These are phyloP conservation scores for Scheffersomyces illinoinensis DNA, from an alignment of 1,139 yeast genomes.

Conservation along the genomic window DNA sequence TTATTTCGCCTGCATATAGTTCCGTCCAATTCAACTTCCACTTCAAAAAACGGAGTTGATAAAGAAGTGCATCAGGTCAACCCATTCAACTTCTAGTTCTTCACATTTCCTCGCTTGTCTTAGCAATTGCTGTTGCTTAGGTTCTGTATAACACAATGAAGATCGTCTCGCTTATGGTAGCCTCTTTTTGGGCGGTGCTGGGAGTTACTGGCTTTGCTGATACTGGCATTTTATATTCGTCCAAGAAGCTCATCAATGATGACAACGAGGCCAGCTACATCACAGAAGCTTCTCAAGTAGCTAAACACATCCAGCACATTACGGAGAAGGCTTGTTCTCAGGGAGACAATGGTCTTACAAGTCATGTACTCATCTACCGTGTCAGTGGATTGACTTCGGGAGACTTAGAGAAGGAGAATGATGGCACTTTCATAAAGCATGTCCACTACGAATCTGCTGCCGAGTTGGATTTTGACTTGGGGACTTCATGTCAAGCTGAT, in stretches of 20 bases:
- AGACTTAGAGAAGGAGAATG: conserved; percentile 1
- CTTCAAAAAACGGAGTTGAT: not conserved
- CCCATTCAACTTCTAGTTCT: not conserved
- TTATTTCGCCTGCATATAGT: not conserved
- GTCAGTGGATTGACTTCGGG: conserved; percentile 18
- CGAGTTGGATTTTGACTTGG: conserved; percentile 23
- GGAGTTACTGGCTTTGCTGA: conserved; percentile 30
- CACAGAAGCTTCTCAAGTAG: conserved; percentile 18
- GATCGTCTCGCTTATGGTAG: conserved; percentile 3
- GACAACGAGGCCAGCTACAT: conserved; percentile 17
- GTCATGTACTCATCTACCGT: conserved; percentile 19
- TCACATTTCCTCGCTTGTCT: not conserved
- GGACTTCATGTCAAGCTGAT: conserved; percentile 14
- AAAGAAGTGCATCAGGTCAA: not conserved
- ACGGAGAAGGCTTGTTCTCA: conserved; percentile 18
- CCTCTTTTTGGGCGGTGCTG: conserved; percentile 3
- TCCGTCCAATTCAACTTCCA: not conserved
- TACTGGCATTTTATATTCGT: conserved; percentile 30
- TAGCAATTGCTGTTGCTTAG: not conserved
- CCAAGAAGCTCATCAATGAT: conserved; percentile 13
- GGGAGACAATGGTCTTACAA: conserved; percentile 12
- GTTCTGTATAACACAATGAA: not conserved
- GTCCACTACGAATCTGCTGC: conserved; percentile 30
- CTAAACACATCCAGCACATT: conserved; percentile 14
- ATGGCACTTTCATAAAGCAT: conserved; percentile 24